phyloP scores from a whole-genome alignment of 2,329 filamentous ascomycete species.

The Colletotrichum sp. region DNA sequence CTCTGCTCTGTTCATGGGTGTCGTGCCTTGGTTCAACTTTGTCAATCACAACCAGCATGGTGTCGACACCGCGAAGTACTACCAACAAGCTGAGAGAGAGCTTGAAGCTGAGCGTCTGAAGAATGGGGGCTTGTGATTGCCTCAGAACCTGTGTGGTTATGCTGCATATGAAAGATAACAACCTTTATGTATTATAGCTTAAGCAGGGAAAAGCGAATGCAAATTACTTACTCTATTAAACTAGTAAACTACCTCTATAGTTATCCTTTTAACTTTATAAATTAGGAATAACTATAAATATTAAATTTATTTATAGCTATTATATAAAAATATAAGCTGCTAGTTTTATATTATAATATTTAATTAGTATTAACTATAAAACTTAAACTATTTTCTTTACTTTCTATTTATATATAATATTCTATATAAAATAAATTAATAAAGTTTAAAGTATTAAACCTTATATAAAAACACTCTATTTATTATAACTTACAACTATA shows the following conservation, averaged over 20 bases:
- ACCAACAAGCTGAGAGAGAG: slow-evolving; percentile 91
- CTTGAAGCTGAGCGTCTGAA: slow-evolving; percentile 72
- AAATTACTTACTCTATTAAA: not conserved
- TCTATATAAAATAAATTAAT: too few relatives aligned
- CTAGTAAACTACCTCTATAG: not conserved
- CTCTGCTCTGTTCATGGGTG: slow-evolving; percentile 80
- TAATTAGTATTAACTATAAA: too few relatives aligned
- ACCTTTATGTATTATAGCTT: not conserved
- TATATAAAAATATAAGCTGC: too few relatives aligned
- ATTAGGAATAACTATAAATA: too few relatives aligned
- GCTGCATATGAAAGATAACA: not conserved
- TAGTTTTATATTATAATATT: too few relatives aligned
- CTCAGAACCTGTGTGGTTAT: not conserved
- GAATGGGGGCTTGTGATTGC: not conserved
- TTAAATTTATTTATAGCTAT: too few relatives aligned
- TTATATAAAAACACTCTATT: too few relatives aligned
- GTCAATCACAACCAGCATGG: slow-evolving; percentile 97
- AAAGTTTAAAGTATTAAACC: too few relatives aligned
- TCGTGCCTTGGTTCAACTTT: slow-evolving; percentile 97
- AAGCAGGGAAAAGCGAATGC: not conserved
- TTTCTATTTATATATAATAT: too few relatives aligned
- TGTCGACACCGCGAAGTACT: slow-evolving; percentile 98
- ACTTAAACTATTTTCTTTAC: too few relatives aligned
- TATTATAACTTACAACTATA: too few relatives aligned
- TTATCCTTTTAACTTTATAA: too few relatives aligned